A percentile compares a stretch with the other conserved stretches of the same genome.
phyloP scores from a whole-genome alignment of 2,329 filamentous ascomycete genomes.

The Tolypocladium sp. region DNA sequence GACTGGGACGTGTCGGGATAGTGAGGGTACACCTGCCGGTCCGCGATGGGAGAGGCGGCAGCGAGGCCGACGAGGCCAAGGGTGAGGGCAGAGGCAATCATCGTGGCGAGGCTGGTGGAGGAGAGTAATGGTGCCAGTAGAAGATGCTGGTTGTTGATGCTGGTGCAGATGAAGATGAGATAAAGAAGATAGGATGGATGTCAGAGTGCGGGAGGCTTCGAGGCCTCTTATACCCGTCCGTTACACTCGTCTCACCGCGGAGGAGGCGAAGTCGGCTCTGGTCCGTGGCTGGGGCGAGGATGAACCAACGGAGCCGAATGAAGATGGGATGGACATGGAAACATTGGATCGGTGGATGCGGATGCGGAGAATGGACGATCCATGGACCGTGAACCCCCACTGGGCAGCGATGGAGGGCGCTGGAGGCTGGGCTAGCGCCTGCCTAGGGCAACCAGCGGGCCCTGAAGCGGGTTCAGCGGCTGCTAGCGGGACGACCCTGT shows the following conservation, averaged over 20 bases:
- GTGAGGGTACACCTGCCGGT: conserved; percentile 1
- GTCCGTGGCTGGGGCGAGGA: not conserved
- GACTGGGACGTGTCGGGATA: conserved; percentile 8
- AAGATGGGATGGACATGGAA: not conserved
- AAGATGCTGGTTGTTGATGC: not conserved
- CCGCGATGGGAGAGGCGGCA: conserved; percentile 9
- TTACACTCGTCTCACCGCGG: not conserved
- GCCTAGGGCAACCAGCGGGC: not conserved
- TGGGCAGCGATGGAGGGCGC: not conserved
- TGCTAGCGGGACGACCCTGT: not conserved
- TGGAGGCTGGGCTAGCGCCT: not conserved
- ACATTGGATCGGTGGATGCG: not conserved
- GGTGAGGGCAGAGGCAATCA: conserved; percentile 7
- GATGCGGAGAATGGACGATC: not conserved
- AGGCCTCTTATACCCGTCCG: not conserved
- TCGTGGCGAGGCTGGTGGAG: not conserved
- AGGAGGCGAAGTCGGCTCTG: not conserved
- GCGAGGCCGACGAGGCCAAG: conserved; percentile 10
- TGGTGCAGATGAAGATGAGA: not conserved
- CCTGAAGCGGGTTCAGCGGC: not conserved
- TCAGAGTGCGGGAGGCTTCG: not conserved
- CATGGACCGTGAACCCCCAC: not conserved
- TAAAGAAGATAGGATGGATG: not conserved
- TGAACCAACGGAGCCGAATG: not conserved
- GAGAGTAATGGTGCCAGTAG: too few relatives aligned